These are phyloP conservation scores for Chlorella sp. DNA, from an alignment of 139 green algal genomes.

Conservation along the genomic window DNA sequence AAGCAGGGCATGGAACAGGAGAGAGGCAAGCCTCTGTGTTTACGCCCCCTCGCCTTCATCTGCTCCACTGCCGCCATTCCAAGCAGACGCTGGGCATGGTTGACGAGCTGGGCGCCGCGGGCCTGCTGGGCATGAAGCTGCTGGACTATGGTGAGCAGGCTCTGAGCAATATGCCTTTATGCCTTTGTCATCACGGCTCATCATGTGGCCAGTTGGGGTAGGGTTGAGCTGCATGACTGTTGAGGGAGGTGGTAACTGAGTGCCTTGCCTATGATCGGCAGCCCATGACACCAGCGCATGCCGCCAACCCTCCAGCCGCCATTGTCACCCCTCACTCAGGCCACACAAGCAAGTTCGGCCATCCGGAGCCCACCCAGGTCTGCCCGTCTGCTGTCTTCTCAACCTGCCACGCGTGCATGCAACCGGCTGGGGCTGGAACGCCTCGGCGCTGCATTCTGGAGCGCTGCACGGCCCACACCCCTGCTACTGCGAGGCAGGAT, in stretches of 20 bases:
- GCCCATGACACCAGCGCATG: background rate
- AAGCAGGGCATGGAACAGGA: too few relatives aligned
- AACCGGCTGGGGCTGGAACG: too few relatives aligned
- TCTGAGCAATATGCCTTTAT: too few relatives aligned
- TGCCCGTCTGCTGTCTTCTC: too few relatives aligned
- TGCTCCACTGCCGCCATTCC: background rate
- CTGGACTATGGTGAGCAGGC: constrained; percentile 48
- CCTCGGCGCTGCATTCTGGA: too few relatives aligned
- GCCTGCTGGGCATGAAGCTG: constrained; percentile 66
- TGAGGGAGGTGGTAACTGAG: too few relatives aligned
- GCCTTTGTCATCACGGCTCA: too few relatives aligned
- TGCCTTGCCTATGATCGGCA: too few relatives aligned
- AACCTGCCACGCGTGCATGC: too few relatives aligned
- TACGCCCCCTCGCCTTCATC: background rate
- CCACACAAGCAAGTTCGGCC: constrained; percentile 68
- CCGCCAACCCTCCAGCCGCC: background rate
- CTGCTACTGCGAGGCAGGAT: too few relatives aligned
- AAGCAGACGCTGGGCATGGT: constrained; percentile 52
- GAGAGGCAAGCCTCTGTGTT: too few relatives aligned
- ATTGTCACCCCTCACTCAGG: background rate
- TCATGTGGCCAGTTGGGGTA: background rate
- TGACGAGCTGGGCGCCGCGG: constrained; percentile 56
- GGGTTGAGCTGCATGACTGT: background rate
- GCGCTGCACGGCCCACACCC: too few relatives aligned
- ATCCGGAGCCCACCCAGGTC: constrained; percentile 51